Evolutionary conservation across 768 basidiomycete species (phyloP), one percentile per base, ranked within the genome.

Genomic region (Rickenella mellea): DNA sequence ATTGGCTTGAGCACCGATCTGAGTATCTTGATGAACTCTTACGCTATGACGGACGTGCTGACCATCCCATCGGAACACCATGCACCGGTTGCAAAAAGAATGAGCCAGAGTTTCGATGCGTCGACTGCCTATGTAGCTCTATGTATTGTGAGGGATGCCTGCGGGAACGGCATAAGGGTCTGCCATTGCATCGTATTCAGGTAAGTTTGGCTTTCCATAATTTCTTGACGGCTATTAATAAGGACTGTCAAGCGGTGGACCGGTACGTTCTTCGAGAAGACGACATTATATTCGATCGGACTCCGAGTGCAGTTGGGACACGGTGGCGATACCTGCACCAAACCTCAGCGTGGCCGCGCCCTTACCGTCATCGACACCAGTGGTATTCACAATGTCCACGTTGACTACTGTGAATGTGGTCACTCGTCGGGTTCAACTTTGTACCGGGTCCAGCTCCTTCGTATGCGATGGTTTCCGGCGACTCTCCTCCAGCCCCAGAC

Each of bases 371-470:
- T 51, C 1, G 41, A 48, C 29, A 46, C 44, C 0, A 51, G 43
- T n/a, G 50, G 50, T 7, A 35, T 51, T 12, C 50, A 51, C 27
- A 20, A 36, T 7, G 44, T 49, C 6, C 20, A 32, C 5, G 28
- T 51, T 1, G 35, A 31, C 22, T 51, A 40, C 36, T 51, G 50
- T 27, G 41, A 39, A 3, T 51, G 50, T 25, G 6, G 24, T 22
- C 25, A 22, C 15, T 27, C 28, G 7, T 36, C 38, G 8, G 43
- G 35, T 37, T 29, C 19, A 35, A 8, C 5, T 40, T 39, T 14
- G 29, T 46, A 41, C 24, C 7, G 5, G 10, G 21, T 45, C 11
- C 65, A 70, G 30, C 55, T 71, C 0, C 51, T 69, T 0, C 55
- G 58, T 20, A 22, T 45, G 0, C 43, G 51, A 0, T 47, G 55